These are phyloP conservation scores for Citrullus mucosospermus DNA, from an alignment of 306 rosid genomes.

Conservation along the genomic window DNA sequence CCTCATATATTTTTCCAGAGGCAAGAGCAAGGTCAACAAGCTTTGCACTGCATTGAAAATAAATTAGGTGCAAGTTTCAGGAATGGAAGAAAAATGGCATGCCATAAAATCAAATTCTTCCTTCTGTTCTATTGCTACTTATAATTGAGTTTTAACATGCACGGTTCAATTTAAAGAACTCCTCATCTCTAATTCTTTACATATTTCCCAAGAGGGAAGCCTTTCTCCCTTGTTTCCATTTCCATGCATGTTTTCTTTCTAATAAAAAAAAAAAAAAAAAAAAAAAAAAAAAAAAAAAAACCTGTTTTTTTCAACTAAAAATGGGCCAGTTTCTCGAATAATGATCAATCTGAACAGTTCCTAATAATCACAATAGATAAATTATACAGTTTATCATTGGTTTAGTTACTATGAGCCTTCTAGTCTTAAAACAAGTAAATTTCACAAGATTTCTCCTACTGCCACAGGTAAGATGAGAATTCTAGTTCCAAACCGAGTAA, in stretches of 20 bases:
- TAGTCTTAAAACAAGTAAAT: background rate
- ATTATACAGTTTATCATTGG: background rate
- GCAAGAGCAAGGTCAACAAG: slow-evolving; percentile 90
- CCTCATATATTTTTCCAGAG: slow-evolving; percentile 66
- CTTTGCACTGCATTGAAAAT: slow-evolving; percentile 52
- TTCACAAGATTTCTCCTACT: background rate
- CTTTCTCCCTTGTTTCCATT: background rate
- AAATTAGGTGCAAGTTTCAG: background rate
- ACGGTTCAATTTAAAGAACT: background rate
- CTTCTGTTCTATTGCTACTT: background rate
- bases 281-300: background rate
- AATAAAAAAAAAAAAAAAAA: background rate
- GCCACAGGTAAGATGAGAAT: background rate
- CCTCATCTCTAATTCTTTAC: background rate
- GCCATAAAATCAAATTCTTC: background rate
- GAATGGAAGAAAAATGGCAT: background rate
- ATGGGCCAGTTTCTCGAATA: background rate
- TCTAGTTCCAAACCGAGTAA: background rate
- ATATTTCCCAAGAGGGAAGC: background rate
- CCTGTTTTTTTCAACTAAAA: background rate
- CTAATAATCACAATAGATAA: background rate
- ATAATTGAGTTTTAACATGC: background rate
- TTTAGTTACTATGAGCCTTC: background rate
- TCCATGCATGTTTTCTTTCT: background rate
- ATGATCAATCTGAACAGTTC: background rate